Percentiles rank a stretch among this genome's conserved stretches.
Conservation (phyloP, 202 grass and related monocot genomes). For the Dendrocalamus latiflorus region DNA sequence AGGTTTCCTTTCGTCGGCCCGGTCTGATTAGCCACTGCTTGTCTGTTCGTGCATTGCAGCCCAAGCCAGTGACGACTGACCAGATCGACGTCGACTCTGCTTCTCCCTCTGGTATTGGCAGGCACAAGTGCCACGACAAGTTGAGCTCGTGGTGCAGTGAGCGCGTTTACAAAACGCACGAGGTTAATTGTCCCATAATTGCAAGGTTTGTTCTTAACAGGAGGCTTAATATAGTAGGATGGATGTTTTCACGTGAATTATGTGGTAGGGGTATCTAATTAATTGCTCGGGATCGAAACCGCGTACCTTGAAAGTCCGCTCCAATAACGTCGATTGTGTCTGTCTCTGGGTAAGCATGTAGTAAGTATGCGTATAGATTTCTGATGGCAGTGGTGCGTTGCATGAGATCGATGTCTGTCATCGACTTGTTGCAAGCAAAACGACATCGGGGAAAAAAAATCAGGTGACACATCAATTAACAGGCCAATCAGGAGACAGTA, state of each 20-base stretch:
- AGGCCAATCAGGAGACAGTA: background rate
- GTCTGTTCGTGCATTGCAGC: background rate
- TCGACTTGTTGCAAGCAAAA: background rate
- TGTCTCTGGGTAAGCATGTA: background rate
- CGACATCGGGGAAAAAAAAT: background rate
- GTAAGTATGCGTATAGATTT: background rate
- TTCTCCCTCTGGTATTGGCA: background rate
- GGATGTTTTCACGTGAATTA: background rate
- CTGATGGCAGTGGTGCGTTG: background rate
- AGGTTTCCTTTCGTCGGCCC: background rate
- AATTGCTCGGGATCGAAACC: background rate
- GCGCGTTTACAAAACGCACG: background rate
- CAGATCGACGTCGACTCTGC: background rate
- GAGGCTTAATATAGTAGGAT: background rate
- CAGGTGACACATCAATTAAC: background rate
- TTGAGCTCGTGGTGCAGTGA: background rate
- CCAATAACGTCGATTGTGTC: background rate
- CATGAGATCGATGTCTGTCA: background rate
- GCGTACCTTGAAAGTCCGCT: background rate
- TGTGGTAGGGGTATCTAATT: background rate
- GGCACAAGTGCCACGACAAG: background rate
- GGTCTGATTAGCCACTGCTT: background rate
- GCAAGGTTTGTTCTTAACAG: background rate
- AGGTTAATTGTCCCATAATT: background rate
- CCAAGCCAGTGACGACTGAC: background rate